phyloP scores from a whole-genome alignment of 441 rosid species.

The Populus trichocarpa region DNA sequence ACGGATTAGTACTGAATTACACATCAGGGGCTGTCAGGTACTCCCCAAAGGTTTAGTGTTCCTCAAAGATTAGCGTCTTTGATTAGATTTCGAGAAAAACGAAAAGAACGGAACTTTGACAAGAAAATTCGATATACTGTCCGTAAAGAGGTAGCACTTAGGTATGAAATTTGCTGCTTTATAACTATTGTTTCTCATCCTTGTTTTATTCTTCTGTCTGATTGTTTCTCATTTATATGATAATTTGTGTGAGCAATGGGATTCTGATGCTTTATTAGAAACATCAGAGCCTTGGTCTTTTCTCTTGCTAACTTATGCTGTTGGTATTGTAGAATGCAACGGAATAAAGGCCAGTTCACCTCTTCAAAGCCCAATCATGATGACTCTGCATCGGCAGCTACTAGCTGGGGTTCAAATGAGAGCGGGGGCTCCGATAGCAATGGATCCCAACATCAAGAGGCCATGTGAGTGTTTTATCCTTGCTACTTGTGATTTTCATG shows the following conservation, averaged over 20 bases:
- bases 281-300: not conserved
- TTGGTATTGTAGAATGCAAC: constrained; percentile 48
- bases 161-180: constrained; percentile 32
- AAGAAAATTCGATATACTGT: constrained; percentile 70
- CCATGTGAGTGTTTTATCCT: constrained; percentile 35
- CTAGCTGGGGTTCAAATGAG: constrained; percentile 50
- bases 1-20: constrained; percentile 7
- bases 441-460: constrained; percentile 48
- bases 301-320: constrained; percentile 10
- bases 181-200: not conserved
- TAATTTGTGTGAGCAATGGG: not conserved
- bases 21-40: constrained; percentile 43
- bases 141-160: constrained; percentile 75
- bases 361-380: constrained; percentile 50
- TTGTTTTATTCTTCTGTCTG: not conserved
- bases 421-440: constrained; percentile 41
- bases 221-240: not conserved
- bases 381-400: constrained; percentile 44
- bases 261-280: not conserved
- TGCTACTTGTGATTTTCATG: not conserved
- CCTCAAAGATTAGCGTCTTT: constrained; percentile 65
- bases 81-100: constrained; percentile 65
- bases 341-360: constrained; percentile 62
- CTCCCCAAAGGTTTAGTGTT: constrained; percentile 50
- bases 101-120: constrained; percentile 65